Evolutionary conservation across 2,329 filamentous ascomycete genomes (phyloP).

Genomic region (Aureobasidium sp.): DNA sequence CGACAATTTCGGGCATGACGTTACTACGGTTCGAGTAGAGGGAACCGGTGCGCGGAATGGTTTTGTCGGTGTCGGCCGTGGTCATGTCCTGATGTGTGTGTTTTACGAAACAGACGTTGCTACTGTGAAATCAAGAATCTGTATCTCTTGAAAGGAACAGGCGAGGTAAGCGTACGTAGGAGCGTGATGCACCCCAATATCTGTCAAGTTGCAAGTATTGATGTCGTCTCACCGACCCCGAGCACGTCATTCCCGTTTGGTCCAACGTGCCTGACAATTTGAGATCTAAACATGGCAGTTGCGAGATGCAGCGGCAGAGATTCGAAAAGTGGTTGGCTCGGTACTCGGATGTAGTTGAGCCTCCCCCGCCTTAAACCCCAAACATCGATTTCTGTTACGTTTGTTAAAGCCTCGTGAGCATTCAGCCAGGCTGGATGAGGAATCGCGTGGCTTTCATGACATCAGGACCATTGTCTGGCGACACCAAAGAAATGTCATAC

Average conservation of each 20-base stretch:
- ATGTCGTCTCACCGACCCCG: background rate
- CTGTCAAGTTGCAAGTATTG: background rate
- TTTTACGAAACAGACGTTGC: background rate
- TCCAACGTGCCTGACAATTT: background rate
- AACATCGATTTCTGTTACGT: constrained; percentile 2
- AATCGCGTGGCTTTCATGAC: background rate
- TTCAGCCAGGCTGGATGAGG: background rate
- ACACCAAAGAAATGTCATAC: background rate
- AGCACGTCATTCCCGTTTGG: background rate
- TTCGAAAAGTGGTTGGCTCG: background rate
- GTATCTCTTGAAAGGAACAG: background rate
- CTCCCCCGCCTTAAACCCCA: background rate
- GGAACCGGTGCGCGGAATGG: constrained; percentile 17
- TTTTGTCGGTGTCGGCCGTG: constrained; percentile 8
- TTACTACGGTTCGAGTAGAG: constrained; percentile 20
- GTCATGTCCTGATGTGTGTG: background rate
- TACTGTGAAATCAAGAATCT: background rate
- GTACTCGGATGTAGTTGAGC: background rate
- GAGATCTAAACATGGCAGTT: background rate
- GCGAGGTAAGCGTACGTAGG: no score
- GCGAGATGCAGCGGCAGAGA: background rate
- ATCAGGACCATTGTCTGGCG: constrained; percentile 1
- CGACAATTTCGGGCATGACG: background rate
- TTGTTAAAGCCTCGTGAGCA: background rate
- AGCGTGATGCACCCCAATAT: background rate